A percentile compares a stretch with the other conserved stretches of the same genome.
phyloP scores from a whole-genome alignment of 2,329 filamentous ascomycete genomes.

The Colletotrichum sp. region DNA sequence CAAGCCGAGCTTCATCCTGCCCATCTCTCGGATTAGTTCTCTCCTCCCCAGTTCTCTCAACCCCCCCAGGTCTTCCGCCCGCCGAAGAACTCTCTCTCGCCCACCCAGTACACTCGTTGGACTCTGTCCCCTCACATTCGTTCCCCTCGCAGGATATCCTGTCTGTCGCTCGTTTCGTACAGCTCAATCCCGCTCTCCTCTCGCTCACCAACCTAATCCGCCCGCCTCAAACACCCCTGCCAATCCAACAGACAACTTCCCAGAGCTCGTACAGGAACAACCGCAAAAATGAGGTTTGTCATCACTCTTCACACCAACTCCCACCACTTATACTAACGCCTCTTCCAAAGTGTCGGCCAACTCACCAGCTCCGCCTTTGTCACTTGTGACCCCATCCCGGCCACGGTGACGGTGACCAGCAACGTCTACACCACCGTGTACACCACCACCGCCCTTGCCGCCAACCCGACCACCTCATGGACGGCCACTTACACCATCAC shows the following conservation, averaged over 20 bases:
- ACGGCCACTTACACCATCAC: slow-evolving; percentile 45
- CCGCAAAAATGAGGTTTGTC: slow-evolving; percentile 22
- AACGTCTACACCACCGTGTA: slow-evolving; percentile 40
- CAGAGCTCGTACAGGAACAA: neutral
- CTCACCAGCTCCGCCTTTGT: slow-evolving; percentile 33
- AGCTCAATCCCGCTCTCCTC: neutral
- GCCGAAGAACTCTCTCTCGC: neutral
- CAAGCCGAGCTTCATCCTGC: neutral
- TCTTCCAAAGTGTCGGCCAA: slow-evolving; percentile 27
- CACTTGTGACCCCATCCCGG: slow-evolving; percentile 29
- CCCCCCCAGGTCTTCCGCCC: neutral
- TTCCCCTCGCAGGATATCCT: neutral
- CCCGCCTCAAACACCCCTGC: neutral
- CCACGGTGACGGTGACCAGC: slow-evolving; percentile 25
- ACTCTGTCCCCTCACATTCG: slow-evolving; percentile 8
- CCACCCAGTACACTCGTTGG: neutral
- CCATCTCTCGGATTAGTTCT: neutral
- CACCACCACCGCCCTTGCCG: slow-evolving; percentile 38
- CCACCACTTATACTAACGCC: slow-evolving; percentile 22
- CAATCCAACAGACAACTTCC: neutral
- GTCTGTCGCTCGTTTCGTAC: slow-evolving; percentile 7
- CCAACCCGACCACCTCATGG: slow-evolving; percentile 42
- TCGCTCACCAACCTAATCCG: neutral
- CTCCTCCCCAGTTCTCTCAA: neutral
- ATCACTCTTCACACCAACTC: neutral